Evolutionary conservation across 2,329 filamentous ascomycete species (phyloP), one percentile per base, ranked within the genome.

Genomic region (Nannizziopsis barbatae): DNA sequence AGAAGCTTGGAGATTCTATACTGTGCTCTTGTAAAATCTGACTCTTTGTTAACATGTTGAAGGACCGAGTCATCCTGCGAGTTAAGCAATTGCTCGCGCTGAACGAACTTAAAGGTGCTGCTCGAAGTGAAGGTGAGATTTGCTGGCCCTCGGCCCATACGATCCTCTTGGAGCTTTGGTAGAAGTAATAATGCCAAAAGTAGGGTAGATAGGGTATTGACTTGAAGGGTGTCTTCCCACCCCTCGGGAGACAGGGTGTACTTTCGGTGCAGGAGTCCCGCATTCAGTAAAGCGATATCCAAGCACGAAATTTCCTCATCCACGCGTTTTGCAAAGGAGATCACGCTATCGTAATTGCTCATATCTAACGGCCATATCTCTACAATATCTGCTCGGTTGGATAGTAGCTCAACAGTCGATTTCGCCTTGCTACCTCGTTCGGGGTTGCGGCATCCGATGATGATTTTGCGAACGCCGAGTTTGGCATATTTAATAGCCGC

Each of bases 121-220:
- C 69, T 72, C 2, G 70, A 70, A 2, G 73, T 62, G 31, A 74
- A 64, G 0, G 65, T 67, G 7, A 75, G 58, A 52, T 73, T 67
- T 0, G 68, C 60, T 2, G 64, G 60, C 3, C 42, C 44, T 0
- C 58, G 55, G 2, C 58, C 53, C 1, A 45, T 43, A 14, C 66
- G 63, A 39, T 64, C 65, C 5, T 55, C 58, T 18, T 61, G 59
- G 10, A 76, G 56, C 45, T 71, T 70, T 0, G 72, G 72, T 1
- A 76, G 60, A 9, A 82, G 64, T 1, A 79, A 58, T 2, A 79
- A 53, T 0, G 67, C 74, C 5, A 82, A 61, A 1, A 80, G 64
- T 5, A 71, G 66, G 1, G 75, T 81, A 2, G 75, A 76, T 1
- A 81, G 61, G 1, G 72, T 67, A 56, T 81, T 80, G 53, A 79